These are phyloP conservation scores for Penicillium robsamsonii DNA, from an alignment of 495 filamentous ascomycete species.

Conservation along the genomic window DNA sequence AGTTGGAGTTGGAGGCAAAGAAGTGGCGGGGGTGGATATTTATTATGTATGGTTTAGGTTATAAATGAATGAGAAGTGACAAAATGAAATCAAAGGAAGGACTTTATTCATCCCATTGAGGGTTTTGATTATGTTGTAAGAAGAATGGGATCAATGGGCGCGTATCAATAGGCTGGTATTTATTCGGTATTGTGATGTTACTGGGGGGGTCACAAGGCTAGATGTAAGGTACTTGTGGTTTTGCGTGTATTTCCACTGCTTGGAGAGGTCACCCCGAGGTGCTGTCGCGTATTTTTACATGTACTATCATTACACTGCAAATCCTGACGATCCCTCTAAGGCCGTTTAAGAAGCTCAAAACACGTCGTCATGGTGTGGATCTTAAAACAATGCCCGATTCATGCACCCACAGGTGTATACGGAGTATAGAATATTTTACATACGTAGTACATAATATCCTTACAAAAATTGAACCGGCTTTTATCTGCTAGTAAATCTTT, in stretches of 20 bases:
- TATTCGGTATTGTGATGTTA: constrained; percentile 3
- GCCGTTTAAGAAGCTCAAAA: background rate
- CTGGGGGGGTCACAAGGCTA: constrained; percentile 2
- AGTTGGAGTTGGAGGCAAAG: background rate
- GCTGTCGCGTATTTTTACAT: background rate
- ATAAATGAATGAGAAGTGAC: constrained; percentile 5
- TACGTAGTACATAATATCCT: background rate
- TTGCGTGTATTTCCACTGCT: background rate
- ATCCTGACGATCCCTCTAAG: constrained; percentile 3
- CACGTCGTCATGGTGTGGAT: constrained; percentile 9
- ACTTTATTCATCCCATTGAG: background rate
- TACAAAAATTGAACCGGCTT: background rate
- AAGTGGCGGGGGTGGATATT: constrained; percentile 3
- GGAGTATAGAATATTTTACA: background rate
- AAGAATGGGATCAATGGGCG: background rate
- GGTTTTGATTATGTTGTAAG: background rate
- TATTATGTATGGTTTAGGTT: background rate
- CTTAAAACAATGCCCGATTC: background rate
- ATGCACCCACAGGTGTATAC: background rate
- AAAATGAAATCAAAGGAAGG: constrained; percentile 6
- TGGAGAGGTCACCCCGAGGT: background rate
- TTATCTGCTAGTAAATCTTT: background rate
- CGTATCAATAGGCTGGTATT: constrained; percentile 13
- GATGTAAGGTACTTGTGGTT: background rate
- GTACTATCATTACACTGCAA: constrained; percentile 1